phyloP scores from a whole-genome alignment of 2,329 filamentous ascomycete genomes.

The Epichloe uncinata region DNA sequence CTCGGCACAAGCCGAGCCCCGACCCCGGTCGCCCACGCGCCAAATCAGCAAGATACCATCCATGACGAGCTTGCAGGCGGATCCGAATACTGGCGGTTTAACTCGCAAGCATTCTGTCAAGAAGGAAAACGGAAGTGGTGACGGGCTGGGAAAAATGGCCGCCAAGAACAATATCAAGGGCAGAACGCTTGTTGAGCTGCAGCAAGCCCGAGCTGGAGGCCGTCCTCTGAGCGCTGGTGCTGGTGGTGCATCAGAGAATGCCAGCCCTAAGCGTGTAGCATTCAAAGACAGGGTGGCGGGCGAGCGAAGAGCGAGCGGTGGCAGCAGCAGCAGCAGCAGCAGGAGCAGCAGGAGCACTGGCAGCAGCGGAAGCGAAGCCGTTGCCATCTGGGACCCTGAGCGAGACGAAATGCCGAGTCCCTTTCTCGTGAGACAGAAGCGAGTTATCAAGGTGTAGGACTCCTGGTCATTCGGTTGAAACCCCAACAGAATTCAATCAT shows the following conservation, averaged over 20 bases:
- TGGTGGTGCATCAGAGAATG: conserved; percentile 24
- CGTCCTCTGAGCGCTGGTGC: conserved; percentile 36
- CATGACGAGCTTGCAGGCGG: conserved; percentile 34
- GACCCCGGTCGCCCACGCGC: conserved; percentile 44
- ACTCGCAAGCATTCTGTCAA: conserved; percentile 32
- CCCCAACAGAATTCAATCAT: neutral
- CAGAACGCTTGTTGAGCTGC: conserved; percentile 81
- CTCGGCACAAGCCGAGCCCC: conserved; percentile 23
- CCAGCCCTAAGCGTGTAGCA: conserved; percentile 37
- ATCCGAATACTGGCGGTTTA: conserved; percentile 18
- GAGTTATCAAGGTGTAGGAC: conserved; percentile 22
- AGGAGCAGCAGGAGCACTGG: neutral
- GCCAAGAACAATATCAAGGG: conserved; percentile 50
- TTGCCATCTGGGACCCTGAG: conserved; percentile 78
- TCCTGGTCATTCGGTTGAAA: conserved; percentile 3
- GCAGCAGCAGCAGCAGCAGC: conserved; percentile 3
- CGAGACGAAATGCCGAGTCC: conserved; percentile 90
- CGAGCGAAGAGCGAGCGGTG: conserved; percentile 32
- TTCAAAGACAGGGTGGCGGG: conserved; percentile 35
- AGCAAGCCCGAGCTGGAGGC: conserved; percentile 67
- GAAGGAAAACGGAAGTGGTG: conserved; percentile 25
- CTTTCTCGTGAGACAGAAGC: conserved; percentile 49
- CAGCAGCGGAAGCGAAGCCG: conserved; percentile 23
- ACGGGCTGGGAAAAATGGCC: conserved; percentile 31
- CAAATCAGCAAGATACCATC: conserved; percentile 66